Percentiles rank a stretch among this genome's conserved stretches.
Conservation (phyloP, 129 eudicot species). For the Ambrosia artemisiifolia region DNA sequence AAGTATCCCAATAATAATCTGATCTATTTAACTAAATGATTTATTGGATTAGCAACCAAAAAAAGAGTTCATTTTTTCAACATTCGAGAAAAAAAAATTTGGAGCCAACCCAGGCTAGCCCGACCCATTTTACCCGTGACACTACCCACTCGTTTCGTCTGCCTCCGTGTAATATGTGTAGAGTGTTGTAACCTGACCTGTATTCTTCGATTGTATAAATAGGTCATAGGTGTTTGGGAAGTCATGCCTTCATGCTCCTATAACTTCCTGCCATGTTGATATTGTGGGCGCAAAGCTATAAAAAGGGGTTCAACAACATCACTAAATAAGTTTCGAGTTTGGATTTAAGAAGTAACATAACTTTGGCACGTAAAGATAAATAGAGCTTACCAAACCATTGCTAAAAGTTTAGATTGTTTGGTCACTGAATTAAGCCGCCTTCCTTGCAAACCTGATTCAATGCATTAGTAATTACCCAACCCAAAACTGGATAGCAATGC, state of each 20-base stretch:
- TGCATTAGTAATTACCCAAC: not conserved
- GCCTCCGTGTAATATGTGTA: not conserved
- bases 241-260: slow-evolving; percentile 82
- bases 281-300: slow-evolving; percentile 67
- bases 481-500: not conserved
- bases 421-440: slow-evolving; percentile 39
- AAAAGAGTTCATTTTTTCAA: no score
- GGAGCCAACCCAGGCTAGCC: no score
- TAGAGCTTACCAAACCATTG: slow-evolving; percentile 56
- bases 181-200: slow-evolving; percentile 50
- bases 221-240: slow-evolving; percentile 84
- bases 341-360: not conserved
- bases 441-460: slow-evolving; percentile 42
- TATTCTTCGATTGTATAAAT: slow-evolving; percentile 68
- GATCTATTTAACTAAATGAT: no score
- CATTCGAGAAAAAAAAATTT: no score
- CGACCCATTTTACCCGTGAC: no score
- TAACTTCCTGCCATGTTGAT: slow-evolving; percentile 82
- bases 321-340: not conserved
- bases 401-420: slow-evolving; percentile 61
- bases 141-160: no score
- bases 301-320: not conserved
- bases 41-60: no score
- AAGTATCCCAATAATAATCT: no score
- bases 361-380: not conserved